phyloP scores from a whole-genome alignment of 78 protist genomes.

The Dictyostelium discoideum region DNA sequence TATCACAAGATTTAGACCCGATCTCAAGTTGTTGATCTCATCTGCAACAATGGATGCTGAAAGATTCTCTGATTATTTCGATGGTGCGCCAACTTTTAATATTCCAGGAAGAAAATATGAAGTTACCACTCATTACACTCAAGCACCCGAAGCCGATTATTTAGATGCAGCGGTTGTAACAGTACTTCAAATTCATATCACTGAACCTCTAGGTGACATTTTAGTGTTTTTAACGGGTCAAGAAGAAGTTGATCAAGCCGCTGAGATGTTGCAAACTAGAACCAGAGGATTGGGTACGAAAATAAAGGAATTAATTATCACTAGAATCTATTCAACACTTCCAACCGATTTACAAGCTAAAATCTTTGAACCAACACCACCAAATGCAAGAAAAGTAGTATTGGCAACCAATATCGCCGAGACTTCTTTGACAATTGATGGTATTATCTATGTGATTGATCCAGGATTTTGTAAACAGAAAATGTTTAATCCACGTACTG shows the following conservation, averaged over 20 bases:
- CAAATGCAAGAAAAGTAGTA: slow-evolving; percentile 97
- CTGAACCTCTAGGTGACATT: slow-evolving; percentile 95
- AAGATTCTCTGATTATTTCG: slow-evolving; percentile 96
- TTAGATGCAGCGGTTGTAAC: slow-evolving; percentile 96
- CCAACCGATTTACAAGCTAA: slow-evolving; percentile 97
- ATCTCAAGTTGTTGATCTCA: slow-evolving; percentile 93
- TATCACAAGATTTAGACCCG: slow-evolving; percentile 92
- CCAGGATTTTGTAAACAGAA: slow-evolving; percentile 97
- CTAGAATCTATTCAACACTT: slow-evolving; percentile 97
- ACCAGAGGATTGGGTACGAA: slow-evolving; percentile 92
- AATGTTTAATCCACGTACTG: slow-evolving; percentile 93
- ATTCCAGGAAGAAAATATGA: slow-evolving; percentile 92
- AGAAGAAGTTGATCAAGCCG: slow-evolving; percentile 94
- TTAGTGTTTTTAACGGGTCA: slow-evolving; percentile 99
- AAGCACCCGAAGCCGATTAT: slow-evolving; percentile 98
- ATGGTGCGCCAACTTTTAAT: slow-evolving; percentile 92
- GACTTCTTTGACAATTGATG: slow-evolving; percentile 98
- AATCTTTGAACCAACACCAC: slow-evolving; percentile 97
- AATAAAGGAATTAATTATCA: slow-evolving; percentile 92
- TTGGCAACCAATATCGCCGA: slow-evolving; percentile 99
- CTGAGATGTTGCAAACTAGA: slow-evolving; percentile 87
- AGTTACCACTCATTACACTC: slow-evolving; percentile 90
- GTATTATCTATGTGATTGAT: slow-evolving; percentile 98
- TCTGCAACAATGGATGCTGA: slow-evolving; percentile 98
- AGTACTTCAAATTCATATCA: slow-evolving; percentile 97